These are phyloP conservation scores for Nemania bipapillata DNA, from an alignment of 2,329 filamentous ascomycete genomes.

Conservation along the genomic window DNA sequence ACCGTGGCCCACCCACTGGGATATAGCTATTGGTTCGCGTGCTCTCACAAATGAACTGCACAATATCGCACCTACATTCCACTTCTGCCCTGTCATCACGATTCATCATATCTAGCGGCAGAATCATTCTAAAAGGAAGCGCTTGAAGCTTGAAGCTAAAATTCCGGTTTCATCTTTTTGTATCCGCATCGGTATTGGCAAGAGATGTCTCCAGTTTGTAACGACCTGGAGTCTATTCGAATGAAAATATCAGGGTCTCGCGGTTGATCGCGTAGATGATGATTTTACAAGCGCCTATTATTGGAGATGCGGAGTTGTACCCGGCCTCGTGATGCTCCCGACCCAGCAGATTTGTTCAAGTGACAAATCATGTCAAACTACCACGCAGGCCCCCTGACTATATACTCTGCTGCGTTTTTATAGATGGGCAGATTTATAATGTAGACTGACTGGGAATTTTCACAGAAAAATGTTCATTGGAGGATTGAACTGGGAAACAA, in stretches of 20 bases:
- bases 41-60: slow-evolving; percentile 43
- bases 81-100: slow-evolving; percentile 28
- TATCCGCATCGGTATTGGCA: slow-evolving; percentile 37
- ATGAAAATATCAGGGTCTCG: slow-evolving; percentile 31
- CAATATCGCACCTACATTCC: slow-evolving; percentile 27
- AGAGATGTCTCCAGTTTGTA: slow-evolving; percentile 31
- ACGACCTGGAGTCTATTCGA: slow-evolving; percentile 28
- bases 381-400: slow-evolving; percentile 33
- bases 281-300: slow-evolving; percentile 34
- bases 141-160: slow-evolving; percentile 37
- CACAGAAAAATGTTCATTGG: slow-evolving; percentile 99
- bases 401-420: slow-evolving; percentile 24
- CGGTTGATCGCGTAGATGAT: slow-evolving; percentile 41
- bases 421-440: slow-evolving; percentile 29
- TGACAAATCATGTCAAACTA: slow-evolving; percentile 34
- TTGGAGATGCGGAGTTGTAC: slow-evolving; percentile 36
- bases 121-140: slow-evolving; percentile 36
- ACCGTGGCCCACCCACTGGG: slow-evolving; percentile 47
- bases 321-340: slow-evolving; percentile 22
- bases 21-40: slow-evolving; percentile 42
- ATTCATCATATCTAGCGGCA: slow-evolving; percentile 35
- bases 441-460: slow-evolving; percentile 46
- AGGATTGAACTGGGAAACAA: slow-evolving; percentile 98
- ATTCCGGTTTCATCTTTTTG: slow-evolving; percentile 37
- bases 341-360: slow-evolving; percentile 40